A percentile compares a stretch with the other conserved stretches of the same genome.
phyloP scores from a whole-genome alignment of 2,329 filamentous ascomycete species.

The Diplocarpon mali region DNA sequence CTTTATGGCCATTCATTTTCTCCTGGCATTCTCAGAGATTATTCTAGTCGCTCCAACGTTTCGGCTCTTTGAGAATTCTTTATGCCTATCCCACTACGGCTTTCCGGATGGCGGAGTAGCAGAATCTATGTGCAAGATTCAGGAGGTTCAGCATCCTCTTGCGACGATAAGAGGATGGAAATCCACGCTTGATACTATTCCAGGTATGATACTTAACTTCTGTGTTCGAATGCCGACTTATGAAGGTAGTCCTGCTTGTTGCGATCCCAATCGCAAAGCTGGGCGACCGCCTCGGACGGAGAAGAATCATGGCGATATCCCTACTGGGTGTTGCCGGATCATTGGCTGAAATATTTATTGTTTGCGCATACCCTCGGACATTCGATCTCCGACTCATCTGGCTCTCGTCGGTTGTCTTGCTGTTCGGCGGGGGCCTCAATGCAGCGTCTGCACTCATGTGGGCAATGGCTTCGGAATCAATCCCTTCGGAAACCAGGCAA shows the following conservation, averaged over 20 bases:
- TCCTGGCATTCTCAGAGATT: slow-evolving; percentile 24
- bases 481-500: slow-evolving; percentile 21
- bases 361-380: slow-evolving; percentile 23
- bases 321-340: slow-evolving; percentile 20
- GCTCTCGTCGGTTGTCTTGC: slow-evolving; percentile 22
- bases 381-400: slow-evolving; percentile 22
- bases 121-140: slow-evolving; percentile 21
- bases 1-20: slow-evolving; percentile 26
- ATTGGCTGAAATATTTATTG: slow-evolving; percentile 20
- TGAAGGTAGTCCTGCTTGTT: slow-evolving; percentile 21
- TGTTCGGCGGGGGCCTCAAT: slow-evolving; percentile 25
- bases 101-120: slow-evolving; percentile 16
- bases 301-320: slow-evolving; percentile 22
- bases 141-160: slow-evolving; percentile 20
- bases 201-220: slow-evolving; percentile 14
- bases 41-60: slow-evolving; percentile 24
- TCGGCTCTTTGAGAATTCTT: slow-evolving; percentile 23
- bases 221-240: not conserved
- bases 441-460: slow-evolving; percentile 25
- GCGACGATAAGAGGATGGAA: slow-evolving; percentile 26
- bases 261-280: slow-evolving; percentile 25
- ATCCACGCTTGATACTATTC: slow-evolving; percentile 22
- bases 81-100: slow-evolving; percentile 21
- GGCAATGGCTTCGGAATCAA: slow-evolving; percentile 24
- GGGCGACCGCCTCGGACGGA: slow-evolving; percentile 21